Evolutionary conservation across 2,329 filamentous ascomycete genomes (phyloP), one percentile per base, ranked within the genome.

Genomic region (Achaetomium macrosporum): DNA sequence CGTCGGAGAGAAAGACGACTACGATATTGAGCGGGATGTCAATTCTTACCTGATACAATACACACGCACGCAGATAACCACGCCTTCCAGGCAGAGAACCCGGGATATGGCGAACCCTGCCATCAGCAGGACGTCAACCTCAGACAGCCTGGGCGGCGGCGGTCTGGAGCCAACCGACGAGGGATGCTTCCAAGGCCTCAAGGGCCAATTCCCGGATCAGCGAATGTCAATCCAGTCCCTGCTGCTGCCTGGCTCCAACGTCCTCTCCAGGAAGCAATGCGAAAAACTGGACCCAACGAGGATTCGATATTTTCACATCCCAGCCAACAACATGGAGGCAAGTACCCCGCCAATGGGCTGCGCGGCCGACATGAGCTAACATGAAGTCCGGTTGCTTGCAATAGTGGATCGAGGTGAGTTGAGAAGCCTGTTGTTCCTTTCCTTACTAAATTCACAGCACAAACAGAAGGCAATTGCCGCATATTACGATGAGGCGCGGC

Each of bases 21-120:
- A 58, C 29, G 13, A 51, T 2, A 39, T 56, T 6, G 56, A 57
- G 19, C 40, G 42, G 11, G 56, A 58, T 45, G 51, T 58, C 20
- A 58, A 58, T 31, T 51, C 51, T 11, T 58, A 58, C n/a, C 51
- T 55, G n/a, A 58, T 58, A 7, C 54, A 57, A 25, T 58, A 55
- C 42, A 50, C 37, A 11, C 50, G 29, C 6, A 17, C 3, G 12
- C 15, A 20, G 5, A 15, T 6, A 12, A 33, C 16, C 16, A 41
- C 11, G 17, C 19, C 39, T 19, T 20, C 10, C 13, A 7, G 4
- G 13, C 13, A 45, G 35, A 15, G 31, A 19, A 10, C 8, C 17
- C 19, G 13, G 20, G 12, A 13, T 29, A 29, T 2, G 9, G 8
- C 19, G 15, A 11, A 9, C 16, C 3, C 19, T 11, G n/a, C 3